These are phyloP conservation scores for Anaeramoeba ignava DNA, from an alignment of 78 protist species.

Conservation along the genomic window DNA sequence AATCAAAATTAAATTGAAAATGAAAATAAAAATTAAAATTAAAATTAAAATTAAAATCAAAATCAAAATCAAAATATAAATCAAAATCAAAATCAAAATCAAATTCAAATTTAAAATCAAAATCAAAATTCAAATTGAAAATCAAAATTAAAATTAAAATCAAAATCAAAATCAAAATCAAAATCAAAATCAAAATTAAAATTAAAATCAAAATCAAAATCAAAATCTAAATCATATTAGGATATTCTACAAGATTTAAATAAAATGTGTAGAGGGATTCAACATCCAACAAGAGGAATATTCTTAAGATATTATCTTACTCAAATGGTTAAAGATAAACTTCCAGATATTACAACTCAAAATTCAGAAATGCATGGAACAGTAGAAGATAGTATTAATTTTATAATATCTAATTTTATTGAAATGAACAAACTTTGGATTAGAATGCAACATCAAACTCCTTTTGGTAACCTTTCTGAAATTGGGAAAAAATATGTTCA, in stretches of 20 bases:
- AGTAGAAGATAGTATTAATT: conserved; percentile 51
- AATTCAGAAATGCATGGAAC: conserved; percentile 28
- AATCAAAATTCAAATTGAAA: not conserved
- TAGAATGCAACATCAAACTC: conserved; percentile 85
- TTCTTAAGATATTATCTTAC: no score
- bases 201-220: not conserved
- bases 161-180: not conserved
- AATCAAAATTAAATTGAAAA: not conserved
- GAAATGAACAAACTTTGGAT: conserved; percentile 97
- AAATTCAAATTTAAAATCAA: not conserved
- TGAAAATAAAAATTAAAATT: not conserved
- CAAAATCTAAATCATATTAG: no score
- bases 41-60: not conserved
- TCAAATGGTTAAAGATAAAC: no score
- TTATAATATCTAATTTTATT: conserved; percentile 72
- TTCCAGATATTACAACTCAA: conserved; percentile 6
- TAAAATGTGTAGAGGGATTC: no score
- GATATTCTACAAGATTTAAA: no score
- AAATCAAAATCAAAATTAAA: not conserved
- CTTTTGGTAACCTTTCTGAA: not conserved
- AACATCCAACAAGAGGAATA: no score
- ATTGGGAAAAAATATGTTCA: not conserved
- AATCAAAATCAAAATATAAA: not conserved
- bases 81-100: not conserved
- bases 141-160: not conserved